phyloP scores from a whole-genome alignment of 176 grass and related monocot genomes.

The Musa acuminata region DNA sequence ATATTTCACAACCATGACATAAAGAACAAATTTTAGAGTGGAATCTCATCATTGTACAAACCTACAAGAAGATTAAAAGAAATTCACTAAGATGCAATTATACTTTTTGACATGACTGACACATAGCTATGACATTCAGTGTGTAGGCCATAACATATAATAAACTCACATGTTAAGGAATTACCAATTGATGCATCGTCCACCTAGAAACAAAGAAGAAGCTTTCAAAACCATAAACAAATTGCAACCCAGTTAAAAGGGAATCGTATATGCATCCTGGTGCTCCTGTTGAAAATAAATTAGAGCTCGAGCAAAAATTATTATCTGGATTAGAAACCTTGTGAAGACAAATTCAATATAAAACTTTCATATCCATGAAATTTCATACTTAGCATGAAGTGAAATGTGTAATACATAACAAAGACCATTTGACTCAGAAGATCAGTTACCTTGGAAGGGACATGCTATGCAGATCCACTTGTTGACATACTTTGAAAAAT shows the following conservation, averaged over 20 bases:
- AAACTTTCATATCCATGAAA: not conserved
- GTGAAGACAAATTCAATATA: not conserved
- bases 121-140: not conserved
- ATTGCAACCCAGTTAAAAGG: constrained; percentile 85
- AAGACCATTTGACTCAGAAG: not conserved
- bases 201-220: constrained; percentile 99
- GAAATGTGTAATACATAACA: not conserved
- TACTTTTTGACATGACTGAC: not conserved
- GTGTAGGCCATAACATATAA: not conserved
- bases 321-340: not conserved
- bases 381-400: not conserved
- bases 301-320: not conserved
- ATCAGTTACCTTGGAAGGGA: constrained; percentile 83
- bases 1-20: no score
- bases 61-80: not conserved
- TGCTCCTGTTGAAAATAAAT: constrained; percentile 42
- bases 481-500: constrained; percentile 72
- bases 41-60: not conserved
- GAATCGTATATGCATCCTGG: constrained; percentile 95
- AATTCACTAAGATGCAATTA: not conserved
- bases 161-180: constrained; percentile 17
- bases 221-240: constrained; percentile 92
- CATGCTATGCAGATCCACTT: constrained; percentile 98
- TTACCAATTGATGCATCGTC: constrained; percentile 96
- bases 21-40: not conserved